These are phyloP conservation scores for Caryopteris hybrid DNA, from an alignment of 305 asterid genomes.

Conservation along the genomic window DNA sequence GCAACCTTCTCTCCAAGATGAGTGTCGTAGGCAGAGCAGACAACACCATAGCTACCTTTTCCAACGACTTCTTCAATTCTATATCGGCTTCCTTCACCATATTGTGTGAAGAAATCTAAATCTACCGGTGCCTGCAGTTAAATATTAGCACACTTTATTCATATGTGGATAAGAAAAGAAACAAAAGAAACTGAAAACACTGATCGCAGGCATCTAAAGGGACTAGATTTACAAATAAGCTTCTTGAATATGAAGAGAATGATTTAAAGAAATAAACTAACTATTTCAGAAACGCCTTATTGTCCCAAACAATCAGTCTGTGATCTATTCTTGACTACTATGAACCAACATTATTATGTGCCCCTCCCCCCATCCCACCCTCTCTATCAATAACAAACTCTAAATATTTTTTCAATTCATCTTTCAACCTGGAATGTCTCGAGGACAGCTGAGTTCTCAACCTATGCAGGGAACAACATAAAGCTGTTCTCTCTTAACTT, in stretches of 20 bases:
- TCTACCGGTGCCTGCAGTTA: constrained; percentile 60
- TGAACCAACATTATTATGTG: too few relatives aligned
- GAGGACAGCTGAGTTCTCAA: neutral
- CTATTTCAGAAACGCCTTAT: too few relatives aligned
- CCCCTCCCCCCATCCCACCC: too few relatives aligned
- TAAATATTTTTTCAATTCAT: neutral
- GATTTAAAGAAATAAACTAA: neutral
- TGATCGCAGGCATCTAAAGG: neutral
- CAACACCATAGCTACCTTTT: constrained; percentile 98
- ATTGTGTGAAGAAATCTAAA: constrained; percentile 93
- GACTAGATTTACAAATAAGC: neutral
- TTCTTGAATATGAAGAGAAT: neutral
- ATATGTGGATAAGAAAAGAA: neutral
- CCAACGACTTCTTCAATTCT: constrained; percentile 96
- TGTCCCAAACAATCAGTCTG: too few relatives aligned
- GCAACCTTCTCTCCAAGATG: constrained; percentile 94
- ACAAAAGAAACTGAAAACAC: neutral
- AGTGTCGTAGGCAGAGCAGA: constrained; percentile 94
- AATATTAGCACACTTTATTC: constrained; percentile 3
- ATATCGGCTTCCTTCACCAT: constrained; percentile 95
- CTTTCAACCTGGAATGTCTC: neutral
- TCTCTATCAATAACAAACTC: neutral
- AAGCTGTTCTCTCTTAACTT: neutral
- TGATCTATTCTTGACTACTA: too few relatives aligned
- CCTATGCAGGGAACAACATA: neutral